Evolutionary conservation across 106 monocot genomes (phyloP).

Genomic region (Vanilla planifolia): DNA sequence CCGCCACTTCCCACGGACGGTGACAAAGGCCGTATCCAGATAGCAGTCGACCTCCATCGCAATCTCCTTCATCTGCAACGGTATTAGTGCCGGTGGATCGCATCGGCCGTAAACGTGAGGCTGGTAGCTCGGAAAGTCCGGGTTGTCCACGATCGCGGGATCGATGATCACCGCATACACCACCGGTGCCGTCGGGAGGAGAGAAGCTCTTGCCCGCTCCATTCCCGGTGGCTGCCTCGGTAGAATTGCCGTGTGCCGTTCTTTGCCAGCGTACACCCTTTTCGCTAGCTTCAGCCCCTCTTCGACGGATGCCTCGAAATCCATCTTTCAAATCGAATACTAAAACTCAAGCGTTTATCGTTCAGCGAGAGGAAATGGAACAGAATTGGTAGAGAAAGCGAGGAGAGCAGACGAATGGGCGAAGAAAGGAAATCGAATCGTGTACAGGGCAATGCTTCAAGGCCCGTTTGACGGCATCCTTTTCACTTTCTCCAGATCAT

Average conservation of each 20-base stretch:
- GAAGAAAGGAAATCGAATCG: too few species aligned
- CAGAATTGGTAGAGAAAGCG: too few species aligned
- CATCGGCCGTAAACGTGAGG: constrained; percentile 80
- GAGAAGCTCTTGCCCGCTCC: neutral
- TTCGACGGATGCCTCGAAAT: constrained; percentile 70
- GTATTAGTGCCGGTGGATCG: constrained; percentile 91
- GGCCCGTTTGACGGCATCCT: too few species aligned
- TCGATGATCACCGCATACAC: constrained; percentile 73
- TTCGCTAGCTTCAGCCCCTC: constrained; percentile 76
- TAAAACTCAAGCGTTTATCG: too few species aligned
- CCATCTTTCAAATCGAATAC: neutral
- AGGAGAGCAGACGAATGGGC: too few species aligned
- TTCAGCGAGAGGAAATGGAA: too few species aligned
- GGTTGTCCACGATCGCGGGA: constrained; percentile 88
- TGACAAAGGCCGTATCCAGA: constrained; percentile 52
- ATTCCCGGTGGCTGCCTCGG: constrained; percentile 28
- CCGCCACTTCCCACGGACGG: constrained; percentile 61
- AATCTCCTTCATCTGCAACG: constrained; percentile 73
- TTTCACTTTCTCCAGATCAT: too few species aligned
- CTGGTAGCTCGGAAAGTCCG: constrained; percentile 96
- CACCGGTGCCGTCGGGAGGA: constrained; percentile 72
- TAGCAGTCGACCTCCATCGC: constrained; percentile 43
- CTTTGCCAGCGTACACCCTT: constrained; percentile 46
- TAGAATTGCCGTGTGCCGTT: constrained; percentile 16
- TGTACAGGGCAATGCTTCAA: too few species aligned